phyloP scores from a whole-genome alignment of 176 grass and related monocot genomes.

The Guadua angustifolia region DNA sequence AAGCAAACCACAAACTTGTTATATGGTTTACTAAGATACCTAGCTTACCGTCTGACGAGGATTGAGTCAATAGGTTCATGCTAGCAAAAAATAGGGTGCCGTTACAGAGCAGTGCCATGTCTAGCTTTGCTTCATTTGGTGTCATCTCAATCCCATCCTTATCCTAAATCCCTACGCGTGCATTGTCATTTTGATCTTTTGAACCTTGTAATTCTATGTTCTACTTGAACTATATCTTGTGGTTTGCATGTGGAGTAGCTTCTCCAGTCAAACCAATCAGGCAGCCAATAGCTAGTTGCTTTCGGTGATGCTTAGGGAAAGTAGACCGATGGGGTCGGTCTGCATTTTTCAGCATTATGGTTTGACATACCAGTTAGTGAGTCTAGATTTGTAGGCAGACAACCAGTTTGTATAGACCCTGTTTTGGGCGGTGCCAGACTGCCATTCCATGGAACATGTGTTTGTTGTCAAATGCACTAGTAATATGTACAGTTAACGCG shows the following conservation, averaged over 20 bases:
- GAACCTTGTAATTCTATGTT: background rate
- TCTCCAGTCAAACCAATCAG: conserved; percentile 10
- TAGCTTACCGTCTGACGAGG: background rate
- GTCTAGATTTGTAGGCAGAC: background rate
- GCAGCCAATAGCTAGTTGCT: conserved; percentile 17
- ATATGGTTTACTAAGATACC: background rate
- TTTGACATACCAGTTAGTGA: background rate
- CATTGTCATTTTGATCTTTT: background rate
- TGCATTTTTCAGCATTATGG: conserved; percentile 17
- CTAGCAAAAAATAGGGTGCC: background rate
- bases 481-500: background rate
- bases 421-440: background rate
- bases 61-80: background rate
- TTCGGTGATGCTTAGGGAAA: conserved; percentile 37
- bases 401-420: background rate
- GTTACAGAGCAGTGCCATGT: background rate
- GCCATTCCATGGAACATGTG: background rate
- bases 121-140: background rate
- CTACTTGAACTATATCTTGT: background rate
- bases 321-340: conserved; percentile 7
- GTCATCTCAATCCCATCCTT: background rate
- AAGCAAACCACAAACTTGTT: background rate
- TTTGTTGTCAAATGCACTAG: conserved; percentile 7
- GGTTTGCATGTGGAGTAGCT: background rate
- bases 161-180: background rate